Evolutionary conservation across 768 basidiomycete genomes (phyloP).

Genomic region (Neoboletus magnificus): DNA sequence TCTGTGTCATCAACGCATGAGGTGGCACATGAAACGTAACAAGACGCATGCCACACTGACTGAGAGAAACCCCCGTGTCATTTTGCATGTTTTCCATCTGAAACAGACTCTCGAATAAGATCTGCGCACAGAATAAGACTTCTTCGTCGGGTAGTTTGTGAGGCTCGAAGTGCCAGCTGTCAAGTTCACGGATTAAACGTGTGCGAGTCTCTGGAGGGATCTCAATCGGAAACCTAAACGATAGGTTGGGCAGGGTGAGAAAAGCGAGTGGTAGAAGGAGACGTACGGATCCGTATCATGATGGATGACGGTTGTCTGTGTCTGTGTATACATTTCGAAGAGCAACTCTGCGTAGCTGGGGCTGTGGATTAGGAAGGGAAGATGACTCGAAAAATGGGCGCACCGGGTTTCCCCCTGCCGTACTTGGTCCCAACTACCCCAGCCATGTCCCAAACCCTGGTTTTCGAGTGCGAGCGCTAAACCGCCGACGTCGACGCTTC

Average conservation of each 20-base stretch:
- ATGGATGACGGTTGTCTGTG: conserved; percentile 66
- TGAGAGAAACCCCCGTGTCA: conserved; percentile 53
- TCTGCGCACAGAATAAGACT: conserved; percentile 71
- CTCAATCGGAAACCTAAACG: conserved; percentile 44
- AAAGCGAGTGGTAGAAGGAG: background rate
- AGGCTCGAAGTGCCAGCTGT: conserved; percentile 90
- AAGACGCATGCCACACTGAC: conserved; percentile 40
- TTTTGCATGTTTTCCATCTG: conserved; percentile 72
- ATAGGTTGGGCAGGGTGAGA: conserved; percentile 12
- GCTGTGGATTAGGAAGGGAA: conserved; percentile 9
- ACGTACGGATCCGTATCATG: conserved; percentile 30
- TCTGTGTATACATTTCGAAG: conserved; percentile 81
- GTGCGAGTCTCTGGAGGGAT: conserved; percentile 49
- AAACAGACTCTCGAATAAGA: conserved; percentile 85
- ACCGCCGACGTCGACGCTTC: conserved; percentile 89
- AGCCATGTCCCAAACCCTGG: conserved; percentile 62
- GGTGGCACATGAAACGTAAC: conserved; percentile 19
- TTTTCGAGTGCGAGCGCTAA: conserved; percentile 73
- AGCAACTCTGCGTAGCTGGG: conserved; percentile 76
- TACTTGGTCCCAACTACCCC: conserved; percentile 58
- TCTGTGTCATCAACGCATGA: conserved; percentile 40
- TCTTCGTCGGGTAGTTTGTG: conserved; percentile 80
- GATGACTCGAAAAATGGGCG: conserved; percentile 23
- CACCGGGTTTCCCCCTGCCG: conserved; percentile 49
- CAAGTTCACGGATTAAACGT: conserved; percentile 64